phyloP scores from a whole-genome alignment of 164 flowering plant genomes.

The Vitis labrusca region DNA sequence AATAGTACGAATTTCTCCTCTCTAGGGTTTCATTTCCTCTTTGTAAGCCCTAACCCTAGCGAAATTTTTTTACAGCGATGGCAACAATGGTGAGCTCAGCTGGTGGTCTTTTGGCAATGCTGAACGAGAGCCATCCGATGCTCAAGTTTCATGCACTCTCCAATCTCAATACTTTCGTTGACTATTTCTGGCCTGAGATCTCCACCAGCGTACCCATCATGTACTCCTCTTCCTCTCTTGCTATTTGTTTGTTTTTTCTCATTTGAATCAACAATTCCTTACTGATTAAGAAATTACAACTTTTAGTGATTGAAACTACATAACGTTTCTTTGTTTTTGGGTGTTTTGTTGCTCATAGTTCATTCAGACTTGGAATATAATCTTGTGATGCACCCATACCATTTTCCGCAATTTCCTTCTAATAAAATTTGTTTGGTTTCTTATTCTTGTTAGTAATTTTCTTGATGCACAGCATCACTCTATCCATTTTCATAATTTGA shows the following conservation, averaged over 20 bases:
- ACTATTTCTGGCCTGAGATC: constrained; percentile 92
- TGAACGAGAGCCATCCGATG: constrained; percentile 70
- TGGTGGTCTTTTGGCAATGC: constrained; percentile 85
- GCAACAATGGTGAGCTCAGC: constrained; percentile 85
- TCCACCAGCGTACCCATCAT: constrained; percentile 82
- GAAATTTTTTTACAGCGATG: constrained; percentile 9
- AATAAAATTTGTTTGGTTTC: too few species aligned
- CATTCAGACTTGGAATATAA: too few species aligned
- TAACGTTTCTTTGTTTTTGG: not conserved
- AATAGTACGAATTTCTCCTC: too few species aligned
- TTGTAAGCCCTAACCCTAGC: too few species aligned
- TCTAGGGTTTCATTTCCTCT: too few species aligned
- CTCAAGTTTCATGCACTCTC: constrained; percentile 87
- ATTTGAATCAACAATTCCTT: not conserved
- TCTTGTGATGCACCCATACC: too few species aligned
- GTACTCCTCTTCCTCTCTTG: constrained; percentile 30
- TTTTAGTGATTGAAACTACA: too few species aligned
- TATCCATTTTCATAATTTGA: too few species aligned
- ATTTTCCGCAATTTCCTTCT: too few species aligned
- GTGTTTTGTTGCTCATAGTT: not conserved
- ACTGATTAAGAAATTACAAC: too few species aligned
- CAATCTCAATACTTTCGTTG: constrained; percentile 70
- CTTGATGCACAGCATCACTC: too few species aligned
- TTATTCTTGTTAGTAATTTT: too few species aligned
- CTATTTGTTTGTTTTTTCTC: not conserved